phyloP scores from a whole-genome alignment of 306 rosid genomes.

The Boehmeria nivea region DNA sequence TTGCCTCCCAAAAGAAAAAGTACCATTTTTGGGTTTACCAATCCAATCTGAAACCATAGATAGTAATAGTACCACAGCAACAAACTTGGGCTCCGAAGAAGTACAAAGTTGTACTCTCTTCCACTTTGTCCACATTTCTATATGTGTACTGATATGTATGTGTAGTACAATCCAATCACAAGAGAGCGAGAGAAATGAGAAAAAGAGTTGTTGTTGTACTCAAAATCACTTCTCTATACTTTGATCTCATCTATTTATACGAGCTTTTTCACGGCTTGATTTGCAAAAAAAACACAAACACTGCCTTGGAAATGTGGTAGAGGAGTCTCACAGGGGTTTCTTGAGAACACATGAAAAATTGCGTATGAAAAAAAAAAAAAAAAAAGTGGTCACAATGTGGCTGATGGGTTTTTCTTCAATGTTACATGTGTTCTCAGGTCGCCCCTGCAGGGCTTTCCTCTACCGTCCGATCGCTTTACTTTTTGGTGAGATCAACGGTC shows the following conservation, averaged over 20 bases:
- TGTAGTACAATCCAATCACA: conserved; percentile 12
- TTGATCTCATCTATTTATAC: too few relatives aligned
- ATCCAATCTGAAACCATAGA: too few relatives aligned
- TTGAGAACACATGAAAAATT: conserved; percentile 49
- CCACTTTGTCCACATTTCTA: background rate
- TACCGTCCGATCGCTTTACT: conserved; percentile 14
- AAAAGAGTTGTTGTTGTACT: conserved; percentile 8
- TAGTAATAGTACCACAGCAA: too few relatives aligned
- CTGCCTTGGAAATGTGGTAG: conserved; percentile 26
- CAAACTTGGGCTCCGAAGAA: background rate
- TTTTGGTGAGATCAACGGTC: background rate
- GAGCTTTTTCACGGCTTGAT: background rate
- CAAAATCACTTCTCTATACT: background rate
- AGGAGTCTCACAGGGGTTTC: conserved; percentile 45
- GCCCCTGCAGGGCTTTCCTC: conserved; percentile 59
- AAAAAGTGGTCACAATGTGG: background rate
- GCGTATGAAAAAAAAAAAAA: background rate
- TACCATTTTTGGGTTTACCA: too few relatives aligned
- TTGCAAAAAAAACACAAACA: background rate
- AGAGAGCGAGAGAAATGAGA: background rate
- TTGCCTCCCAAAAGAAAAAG: too few relatives aligned
- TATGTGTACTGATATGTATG: background rate
- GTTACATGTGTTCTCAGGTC: conserved; percentile 81
- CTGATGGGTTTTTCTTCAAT: background rate
- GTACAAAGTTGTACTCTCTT: conserved; percentile 20